Evolutionary conservation across 2,329 filamentous ascomycete genomes (phyloP).

Genomic region (Aureobasidium lini): DNA sequence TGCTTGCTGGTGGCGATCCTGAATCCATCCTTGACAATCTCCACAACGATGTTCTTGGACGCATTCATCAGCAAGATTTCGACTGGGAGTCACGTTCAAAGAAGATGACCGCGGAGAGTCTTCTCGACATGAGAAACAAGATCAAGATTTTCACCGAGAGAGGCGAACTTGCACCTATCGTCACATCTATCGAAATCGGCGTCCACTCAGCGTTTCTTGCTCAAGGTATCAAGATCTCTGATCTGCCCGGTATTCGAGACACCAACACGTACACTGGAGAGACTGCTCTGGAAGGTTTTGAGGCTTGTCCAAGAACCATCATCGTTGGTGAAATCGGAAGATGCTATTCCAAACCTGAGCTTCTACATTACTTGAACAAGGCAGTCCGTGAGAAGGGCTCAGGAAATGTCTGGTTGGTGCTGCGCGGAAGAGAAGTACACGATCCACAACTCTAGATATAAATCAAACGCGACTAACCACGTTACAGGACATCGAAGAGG

Average conservation of each 20-base stretch:
- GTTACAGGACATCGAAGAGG: background rate
- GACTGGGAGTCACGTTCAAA: background rate
- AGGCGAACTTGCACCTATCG: background rate
- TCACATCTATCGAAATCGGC: background rate
- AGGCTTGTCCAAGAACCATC: background rate
- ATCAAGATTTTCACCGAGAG: background rate
- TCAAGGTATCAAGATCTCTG: background rate
- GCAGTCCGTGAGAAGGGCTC: background rate
- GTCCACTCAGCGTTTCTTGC: background rate
- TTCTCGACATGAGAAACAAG: background rate
- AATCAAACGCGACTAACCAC: background rate
- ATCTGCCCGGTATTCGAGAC: conserved; percentile 12
- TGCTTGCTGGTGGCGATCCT: background rate
- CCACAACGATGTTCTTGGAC: background rate
- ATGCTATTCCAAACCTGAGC: background rate
- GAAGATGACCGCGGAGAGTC: background rate
- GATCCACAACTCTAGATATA: background rate
- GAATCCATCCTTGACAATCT: background rate
- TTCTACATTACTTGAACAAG: background rate
- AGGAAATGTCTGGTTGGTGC: conserved; percentile 1
- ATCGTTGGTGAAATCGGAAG: background rate
- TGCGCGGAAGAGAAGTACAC: background rate
- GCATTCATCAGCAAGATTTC: background rate
- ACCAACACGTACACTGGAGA: background rate
- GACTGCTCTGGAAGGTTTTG: background rate